Evolutionary conservation across 2,329 filamentous ascomycete species (phyloP), one percentile per base, ranked within the genome.

Genomic region (Monilinia fructicola): DNA sequence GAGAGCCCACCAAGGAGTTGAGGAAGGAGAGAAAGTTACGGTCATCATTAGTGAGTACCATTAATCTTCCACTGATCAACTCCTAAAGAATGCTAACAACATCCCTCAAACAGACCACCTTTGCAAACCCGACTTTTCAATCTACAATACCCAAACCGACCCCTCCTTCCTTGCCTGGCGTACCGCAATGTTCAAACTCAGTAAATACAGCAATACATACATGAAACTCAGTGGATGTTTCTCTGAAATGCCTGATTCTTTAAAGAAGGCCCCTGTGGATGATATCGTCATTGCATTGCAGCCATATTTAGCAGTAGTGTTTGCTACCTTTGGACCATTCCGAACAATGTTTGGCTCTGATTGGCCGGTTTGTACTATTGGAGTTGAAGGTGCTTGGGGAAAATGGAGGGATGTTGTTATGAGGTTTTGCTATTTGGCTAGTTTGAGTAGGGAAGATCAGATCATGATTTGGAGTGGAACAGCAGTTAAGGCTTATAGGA

Each of bases 181-280:
- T 65, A 81, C 83, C 18, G 83, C 87, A 68, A 87, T 96, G 74
- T 85, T 85, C 72, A 81, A 84, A 11, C 87, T 96, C 74, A 85
- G 88, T 71, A 83, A 83, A 67, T 85, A 85, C 75, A 79, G 82
- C 59, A 84, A 82, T 61, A 87, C 89, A n/a, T 96, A 90, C 80
- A 91, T 97, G 85, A 97, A 97, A 81, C 84, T 97, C n/a, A 94
- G 90, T 0, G 94, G 94, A 10, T 86, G 84, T 56, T 93, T 97
- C 77, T 87, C 90, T 23, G 92, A 97, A 79, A 87, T 97, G 78
- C 83, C 80, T 0, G 81, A 82, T 56, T 77, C 80, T 14, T 79
- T 88, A 70, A 81, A 80, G 72, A 76, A 75, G 31, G 79, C 82
- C 35, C 77, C 82, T 12, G 76, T 82, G 44, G 79, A 84, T 66